Evolutionary conservation across 495 filamentous ascomycete species (phyloP).

Genomic region (Cladorrhinum samala): DNA sequence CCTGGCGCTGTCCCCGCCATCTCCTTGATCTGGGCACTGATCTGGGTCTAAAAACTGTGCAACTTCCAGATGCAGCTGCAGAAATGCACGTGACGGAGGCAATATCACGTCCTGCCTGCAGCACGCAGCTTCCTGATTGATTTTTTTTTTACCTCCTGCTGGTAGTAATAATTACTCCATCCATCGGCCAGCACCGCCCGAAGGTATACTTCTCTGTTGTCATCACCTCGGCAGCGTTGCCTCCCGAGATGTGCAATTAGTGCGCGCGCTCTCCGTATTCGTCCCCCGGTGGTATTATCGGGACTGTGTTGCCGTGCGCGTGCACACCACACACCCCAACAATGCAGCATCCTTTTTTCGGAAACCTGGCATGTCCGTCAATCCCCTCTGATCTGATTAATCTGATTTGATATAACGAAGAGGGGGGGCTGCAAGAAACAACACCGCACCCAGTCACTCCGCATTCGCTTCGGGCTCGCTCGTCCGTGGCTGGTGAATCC

Average conservation of each 20-base stretch:
- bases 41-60: constrained; percentile 1
- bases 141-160: neutral
- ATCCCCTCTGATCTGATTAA: constrained; percentile 3
- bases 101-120: constrained; percentile 1
- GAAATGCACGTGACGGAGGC: constrained; percentile 10
- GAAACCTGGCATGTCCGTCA: neutral
- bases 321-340: neutral
- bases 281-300: neutral
- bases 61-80: constrained; percentile 10
- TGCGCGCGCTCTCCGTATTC: neutral
- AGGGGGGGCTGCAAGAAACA: neutral
- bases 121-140: neutral
- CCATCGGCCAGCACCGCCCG: no score
- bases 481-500: constrained; percentile 2
- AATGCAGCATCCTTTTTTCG: constrained; percentile 6
- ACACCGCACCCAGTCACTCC: neutral
- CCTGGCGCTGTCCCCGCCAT: neutral
- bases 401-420: neutral
- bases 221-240: neutral
- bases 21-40: neutral
- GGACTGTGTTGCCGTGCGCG: constrained; percentile 3
- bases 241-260: neutral
- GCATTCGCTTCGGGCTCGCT: constrained; percentile 1
- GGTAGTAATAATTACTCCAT: no score
- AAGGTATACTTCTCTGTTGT: no score